Base-by-base conservation (phyloP, 73 alveolate species). In the Paraurostyla sp. region DNA sequence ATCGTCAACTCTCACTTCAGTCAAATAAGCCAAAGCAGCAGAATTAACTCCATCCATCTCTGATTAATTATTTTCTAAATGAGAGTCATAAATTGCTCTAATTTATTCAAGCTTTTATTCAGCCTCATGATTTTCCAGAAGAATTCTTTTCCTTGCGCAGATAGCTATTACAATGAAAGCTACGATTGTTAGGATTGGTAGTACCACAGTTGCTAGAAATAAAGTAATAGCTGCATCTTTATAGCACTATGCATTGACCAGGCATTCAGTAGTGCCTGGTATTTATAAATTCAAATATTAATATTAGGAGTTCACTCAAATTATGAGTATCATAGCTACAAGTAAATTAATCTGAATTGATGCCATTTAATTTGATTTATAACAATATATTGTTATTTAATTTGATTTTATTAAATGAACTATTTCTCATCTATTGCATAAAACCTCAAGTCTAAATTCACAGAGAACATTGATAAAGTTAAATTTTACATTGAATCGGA, bases 161-260 rank as follows among this genome's bases (percentile, higher is more conserved):
- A 65, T 1, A 18, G 45, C 58, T 7, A 65, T 65, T 11, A 65
- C 40, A 22, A 65, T 65, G 36, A 65, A 40, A 16, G 42, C 36
- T 7, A 65, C 42, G 58, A 65, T 35, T 1, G 58, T 30, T 65
- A 65, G 25, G 41, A 58, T 65, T 2, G 82, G 82, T 65, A 65
- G 13, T 18, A 65, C 82, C 3, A 65, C 82, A 32, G 82, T 58
- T 18, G 54, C 32, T 33, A 65, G 15, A 65, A 65, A 65, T 65
- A 65, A 38, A 13, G 56, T 22, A 7, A 65, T 65, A 32, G 82
- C 82, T 65, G 82, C 82, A 65, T 65, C 82, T 38, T 65, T 65
- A 22, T 65, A 65, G 25, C 82, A 65, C 25, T 36, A 6, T 16
- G 82, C 82, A 65, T 65, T 65, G 1, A 65, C 82, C 29, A 65